phyloP scores from a whole-genome alignment of 2,329 filamentous ascomycete species.

The Talaromyces piceae region DNA sequence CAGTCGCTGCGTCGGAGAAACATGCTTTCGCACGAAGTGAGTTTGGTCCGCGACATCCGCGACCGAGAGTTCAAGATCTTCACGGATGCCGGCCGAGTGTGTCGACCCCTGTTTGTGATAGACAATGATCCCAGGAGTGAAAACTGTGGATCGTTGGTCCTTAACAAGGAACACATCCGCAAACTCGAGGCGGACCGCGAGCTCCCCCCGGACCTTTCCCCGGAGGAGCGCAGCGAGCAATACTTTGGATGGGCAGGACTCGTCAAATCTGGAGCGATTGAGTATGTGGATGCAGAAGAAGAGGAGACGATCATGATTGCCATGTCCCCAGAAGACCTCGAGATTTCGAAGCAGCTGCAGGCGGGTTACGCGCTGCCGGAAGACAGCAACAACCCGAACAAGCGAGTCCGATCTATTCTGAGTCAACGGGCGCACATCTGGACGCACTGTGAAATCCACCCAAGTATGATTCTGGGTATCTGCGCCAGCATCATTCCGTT shows the following conservation, averaged over 20 bases:
- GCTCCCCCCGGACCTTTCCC: slow-evolving; percentile 52
- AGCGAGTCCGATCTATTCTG: slow-evolving; percentile 78
- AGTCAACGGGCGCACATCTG: slow-evolving; percentile 85
- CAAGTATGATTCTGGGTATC: slow-evolving; percentile 97
- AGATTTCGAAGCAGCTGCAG: slow-evolving; percentile 65
- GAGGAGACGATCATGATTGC: slow-evolving; percentile 99
- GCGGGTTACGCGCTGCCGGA: slow-evolving; percentile 53
- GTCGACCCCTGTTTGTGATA: slow-evolving; percentile 86
- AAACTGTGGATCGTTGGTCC: slow-evolving; percentile 68
- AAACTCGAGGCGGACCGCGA: slow-evolving; percentile 68
- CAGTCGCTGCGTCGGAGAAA: slow-evolving; percentile 70
- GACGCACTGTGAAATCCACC: slow-evolving; percentile 98
- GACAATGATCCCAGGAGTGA: slow-evolving; percentile 72
- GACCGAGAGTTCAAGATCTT: slow-evolving; percentile 98
- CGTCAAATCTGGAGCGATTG: slow-evolving; percentile 75
- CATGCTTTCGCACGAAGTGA: slow-evolving; percentile 85
- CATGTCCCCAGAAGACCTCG: slow-evolving; percentile 95
- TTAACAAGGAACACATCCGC: slow-evolving; percentile 76
- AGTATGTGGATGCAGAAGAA: slow-evolving; percentile 96
- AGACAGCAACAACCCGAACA: slow-evolving; percentile 65
- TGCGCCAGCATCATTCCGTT: slow-evolving; percentile 99
- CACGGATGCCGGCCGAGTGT: slow-evolving; percentile 91
- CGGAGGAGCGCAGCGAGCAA: slow-evolving; percentile 49
- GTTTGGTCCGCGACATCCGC: slow-evolving; percentile 89
- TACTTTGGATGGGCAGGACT: slow-evolving; percentile 86